Base-by-base conservation (phyloP, 1,139 yeast species). In the Geotrichum carabidarum region DNA sequence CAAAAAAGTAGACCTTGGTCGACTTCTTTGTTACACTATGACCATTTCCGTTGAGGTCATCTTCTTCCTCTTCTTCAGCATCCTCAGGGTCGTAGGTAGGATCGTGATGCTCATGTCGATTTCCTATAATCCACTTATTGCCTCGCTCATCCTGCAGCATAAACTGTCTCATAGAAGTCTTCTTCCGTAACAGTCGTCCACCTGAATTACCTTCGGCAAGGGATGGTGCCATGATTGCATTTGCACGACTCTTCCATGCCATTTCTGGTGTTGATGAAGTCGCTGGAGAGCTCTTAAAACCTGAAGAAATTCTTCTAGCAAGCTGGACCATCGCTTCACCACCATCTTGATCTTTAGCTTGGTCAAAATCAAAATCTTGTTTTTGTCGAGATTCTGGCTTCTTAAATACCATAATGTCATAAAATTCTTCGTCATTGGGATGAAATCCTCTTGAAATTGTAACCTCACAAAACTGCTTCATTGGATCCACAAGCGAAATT, bases 111-210 rank as follows among this genome's bases (percentile, higher is more conserved):
- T 43, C 50, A 11, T 12, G 17, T 15, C 54, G 49, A 42, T 55
- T 55, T 32, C 58, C 58, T n/a, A 56, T 43, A 37, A 56, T 40
- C 57, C 57, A 55, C 22, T 37, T 40, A 17, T 50, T 18, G 4
- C 52, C 49, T 15, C 42, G 17, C 6, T 43, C 44, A 44, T 43
- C 51, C 12, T 48, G 44, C 17, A 48, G 12, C 18, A 40, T 17
- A 40, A 48, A 48, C 40, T 48, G 51, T 8, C 51, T 30, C 15
- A 17, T 30, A 2, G 34, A 12, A 9, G 38, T 37, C 12, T 37
- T 37, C 27, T 44, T 44, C 1, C 30, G 38, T 5, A 44, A 18
- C n/a, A 44, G 15, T 31, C 47, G 30, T 22, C 27, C 27, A n/a
- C 34, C 11, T 14, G 47, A 44, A 15, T 32, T 32, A 8, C 5